phyloP scores from a whole-genome alignment of 805 yeast genomes.

The Candida sithepensis region DNA sequence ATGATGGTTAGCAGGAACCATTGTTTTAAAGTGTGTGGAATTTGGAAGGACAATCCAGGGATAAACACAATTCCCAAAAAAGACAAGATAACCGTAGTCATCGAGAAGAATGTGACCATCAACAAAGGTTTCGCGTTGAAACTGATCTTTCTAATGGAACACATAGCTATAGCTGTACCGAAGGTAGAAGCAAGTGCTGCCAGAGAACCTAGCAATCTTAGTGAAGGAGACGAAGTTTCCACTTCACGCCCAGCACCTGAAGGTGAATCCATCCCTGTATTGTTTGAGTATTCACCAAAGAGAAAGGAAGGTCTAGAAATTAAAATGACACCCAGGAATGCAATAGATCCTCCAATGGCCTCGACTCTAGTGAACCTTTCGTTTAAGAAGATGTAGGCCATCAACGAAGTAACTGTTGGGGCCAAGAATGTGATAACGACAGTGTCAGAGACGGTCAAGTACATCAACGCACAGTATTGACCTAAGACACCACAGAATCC shows the following conservation, averaged over 20 bases:
- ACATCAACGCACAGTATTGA: constrained; percentile 68
- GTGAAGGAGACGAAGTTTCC: constrained; percentile 51
- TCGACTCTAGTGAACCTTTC: constrained; percentile 68
- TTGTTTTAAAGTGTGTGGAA: constrained; percentile 60
- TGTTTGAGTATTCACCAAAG: constrained; percentile 40
- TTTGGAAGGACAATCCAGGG: constrained; percentile 57
- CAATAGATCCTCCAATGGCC: constrained; percentile 61
- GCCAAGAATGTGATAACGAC: constrained; percentile 73
- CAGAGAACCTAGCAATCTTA: constrained; percentile 55
- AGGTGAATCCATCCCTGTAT: constrained; percentile 1
- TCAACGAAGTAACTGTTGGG: constrained; percentile 72
- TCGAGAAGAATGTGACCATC: constrained; percentile 74
- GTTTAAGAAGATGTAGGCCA: constrained; percentile 63
- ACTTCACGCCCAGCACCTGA: constrained; percentile 31
- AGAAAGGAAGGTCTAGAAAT: constrained; percentile 79
- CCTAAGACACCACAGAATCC: constrained; percentile 85
- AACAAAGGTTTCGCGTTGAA: constrained; percentile 74
- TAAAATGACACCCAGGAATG: constrained; percentile 71
- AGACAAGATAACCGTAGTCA: constrained; percentile 54
- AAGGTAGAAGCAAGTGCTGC: constrained; percentile 65
- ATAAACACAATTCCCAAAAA: constrained; percentile 45
- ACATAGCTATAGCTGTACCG: constrained; percentile 68
- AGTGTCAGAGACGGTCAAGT: constrained; percentile 75
- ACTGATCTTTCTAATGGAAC: constrained; percentile 72
- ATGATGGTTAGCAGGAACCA: constrained; percentile 61